These are phyloP conservation scores for Larix sibirica DNA, from an alignment of 83 land plant genomes.

Conservation along the genomic window DNA sequence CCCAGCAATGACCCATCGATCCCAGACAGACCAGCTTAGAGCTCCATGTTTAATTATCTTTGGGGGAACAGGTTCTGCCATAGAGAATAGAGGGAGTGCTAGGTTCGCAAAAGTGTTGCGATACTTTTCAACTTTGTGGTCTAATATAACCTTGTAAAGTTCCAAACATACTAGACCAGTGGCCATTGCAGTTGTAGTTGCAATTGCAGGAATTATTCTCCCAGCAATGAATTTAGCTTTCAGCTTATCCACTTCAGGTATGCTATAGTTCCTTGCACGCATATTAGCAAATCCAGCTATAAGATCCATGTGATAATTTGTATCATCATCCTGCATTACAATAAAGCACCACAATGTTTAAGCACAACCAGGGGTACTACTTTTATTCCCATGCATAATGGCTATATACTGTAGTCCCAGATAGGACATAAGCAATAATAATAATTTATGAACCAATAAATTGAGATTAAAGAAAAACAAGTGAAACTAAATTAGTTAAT, in stretches of 20 bases:
- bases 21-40: constrained; percentile 92
- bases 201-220: constrained; percentile 83
- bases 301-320: constrained; percentile 93
- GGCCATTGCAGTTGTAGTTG: constrained; percentile 93
- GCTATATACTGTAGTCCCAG: too few relatives aligned
- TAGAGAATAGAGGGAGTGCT: constrained; percentile 87
- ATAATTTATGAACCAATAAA: constrained; percentile 10
- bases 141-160: constrained; percentile 79
- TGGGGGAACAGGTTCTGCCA: constrained; percentile 97
- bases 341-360: neutral
- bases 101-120: constrained; percentile 94
- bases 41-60: constrained; percentile 73
- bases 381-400: too few relatives aligned
- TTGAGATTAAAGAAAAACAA: neutral
- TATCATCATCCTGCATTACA: constrained; percentile 67
- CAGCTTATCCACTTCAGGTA: constrained; percentile 96
- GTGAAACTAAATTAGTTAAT: constrained; percentile 8
- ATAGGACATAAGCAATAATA: neutral
- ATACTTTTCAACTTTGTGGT: constrained; percentile 75
- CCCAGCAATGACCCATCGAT: constrained; percentile 75
- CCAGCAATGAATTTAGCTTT: constrained; percentile 83
- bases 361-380: neutral
- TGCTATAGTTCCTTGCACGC: constrained; percentile 95
- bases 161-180: constrained; percentile 94
- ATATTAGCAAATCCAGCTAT: constrained; percentile 96